phyloP scores from a whole-genome alignment of 805 yeast genomes.

The Brettanomyces bruxellensis region DNA sequence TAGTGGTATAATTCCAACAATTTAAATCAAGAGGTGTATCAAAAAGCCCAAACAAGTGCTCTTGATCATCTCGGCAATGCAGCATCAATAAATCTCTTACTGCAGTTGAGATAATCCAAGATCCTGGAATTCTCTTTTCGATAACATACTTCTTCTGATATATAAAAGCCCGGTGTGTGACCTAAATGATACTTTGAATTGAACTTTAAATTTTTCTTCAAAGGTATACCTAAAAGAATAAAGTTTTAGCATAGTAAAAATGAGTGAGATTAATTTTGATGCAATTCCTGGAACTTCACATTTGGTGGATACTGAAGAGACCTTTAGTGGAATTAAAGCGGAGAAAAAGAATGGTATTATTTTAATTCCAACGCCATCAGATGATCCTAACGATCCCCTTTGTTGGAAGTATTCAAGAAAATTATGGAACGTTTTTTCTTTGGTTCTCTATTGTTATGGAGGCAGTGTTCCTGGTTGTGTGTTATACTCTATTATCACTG shows the following conservation, averaged over 20 bases:
- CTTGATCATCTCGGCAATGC: too few species aligned
- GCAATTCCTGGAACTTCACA: constrained; percentile 44
- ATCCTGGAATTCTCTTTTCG: too few species aligned
- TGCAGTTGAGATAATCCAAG: too few species aligned
- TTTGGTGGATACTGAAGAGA: constrained; percentile 33
- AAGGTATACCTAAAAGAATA: too few species aligned
- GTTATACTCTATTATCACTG: constrained; percentile 14
- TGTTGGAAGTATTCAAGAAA: constrained; percentile 50
- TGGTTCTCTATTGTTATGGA: constrained; percentile 27
- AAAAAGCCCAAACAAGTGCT: too few species aligned
- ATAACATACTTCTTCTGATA: too few species aligned
- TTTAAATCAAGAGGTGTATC: too few species aligned
- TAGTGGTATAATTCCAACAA: too few species aligned
- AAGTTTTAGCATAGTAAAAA: not conserved
- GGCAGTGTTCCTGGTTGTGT: constrained; percentile 18
- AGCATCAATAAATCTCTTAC: too few species aligned
- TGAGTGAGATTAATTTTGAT: constrained; percentile 20
- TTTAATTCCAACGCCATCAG: constrained; percentile 57
- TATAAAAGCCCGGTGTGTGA: too few species aligned
- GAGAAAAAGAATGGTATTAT: constrained; percentile 31
- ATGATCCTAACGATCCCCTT: constrained; percentile 62
- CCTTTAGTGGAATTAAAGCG: not conserved
- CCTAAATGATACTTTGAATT: too few species aligned
- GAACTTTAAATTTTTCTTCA: too few species aligned
- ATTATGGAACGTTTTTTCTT: constrained; percentile 32